These are phyloP conservation scores for Aspergillus fischeri DNA, from an alignment of 2,329 filamentous ascomycete genomes.

Conservation along the genomic window DNA sequence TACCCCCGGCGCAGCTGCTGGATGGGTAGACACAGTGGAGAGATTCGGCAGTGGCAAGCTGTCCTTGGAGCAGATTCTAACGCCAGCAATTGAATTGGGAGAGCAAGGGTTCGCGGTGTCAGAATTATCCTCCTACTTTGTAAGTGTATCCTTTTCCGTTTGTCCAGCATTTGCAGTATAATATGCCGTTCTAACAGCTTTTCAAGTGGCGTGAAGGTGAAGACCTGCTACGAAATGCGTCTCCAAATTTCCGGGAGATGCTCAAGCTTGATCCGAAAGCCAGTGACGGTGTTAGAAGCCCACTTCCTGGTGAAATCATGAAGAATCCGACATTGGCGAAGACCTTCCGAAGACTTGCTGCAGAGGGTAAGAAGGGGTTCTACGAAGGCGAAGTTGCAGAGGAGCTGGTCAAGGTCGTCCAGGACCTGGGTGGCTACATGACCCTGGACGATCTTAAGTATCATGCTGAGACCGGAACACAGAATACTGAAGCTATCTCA, in stretches of 20 bases:
- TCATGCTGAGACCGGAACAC: constrained; percentile 68
- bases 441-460: constrained; percentile 74
- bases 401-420: constrained; percentile 72
- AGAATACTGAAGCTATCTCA: constrained; percentile 80
- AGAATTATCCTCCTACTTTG: constrained; percentile 66
- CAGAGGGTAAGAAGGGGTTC: constrained; percentile 83
- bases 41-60: constrained; percentile 86
- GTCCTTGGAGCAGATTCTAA: constrained; percentile 69
- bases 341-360: constrained; percentile 75
- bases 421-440: constrained; percentile 71
- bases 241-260: constrained; percentile 83
- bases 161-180: too few species aligned
- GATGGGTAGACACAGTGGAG: constrained; percentile 87
- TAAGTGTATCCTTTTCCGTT: constrained; percentile 43
- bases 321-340: constrained; percentile 75
- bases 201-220: constrained; percentile 69
- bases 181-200: neutral
- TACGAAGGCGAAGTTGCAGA: constrained; percentile 82
- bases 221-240: constrained; percentile 61
- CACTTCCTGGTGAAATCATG: constrained; percentile 79
- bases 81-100: constrained; percentile 76
- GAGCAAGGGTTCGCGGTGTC: constrained; percentile 89
- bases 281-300: constrained; percentile 67
- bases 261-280: constrained; percentile 71
- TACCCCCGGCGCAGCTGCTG: constrained; percentile 83